Evolutionary conservation across 306 rosid species (phyloP), one percentile per base, ranked within the genome.

Genomic region (Medicago ruthenica): DNA sequence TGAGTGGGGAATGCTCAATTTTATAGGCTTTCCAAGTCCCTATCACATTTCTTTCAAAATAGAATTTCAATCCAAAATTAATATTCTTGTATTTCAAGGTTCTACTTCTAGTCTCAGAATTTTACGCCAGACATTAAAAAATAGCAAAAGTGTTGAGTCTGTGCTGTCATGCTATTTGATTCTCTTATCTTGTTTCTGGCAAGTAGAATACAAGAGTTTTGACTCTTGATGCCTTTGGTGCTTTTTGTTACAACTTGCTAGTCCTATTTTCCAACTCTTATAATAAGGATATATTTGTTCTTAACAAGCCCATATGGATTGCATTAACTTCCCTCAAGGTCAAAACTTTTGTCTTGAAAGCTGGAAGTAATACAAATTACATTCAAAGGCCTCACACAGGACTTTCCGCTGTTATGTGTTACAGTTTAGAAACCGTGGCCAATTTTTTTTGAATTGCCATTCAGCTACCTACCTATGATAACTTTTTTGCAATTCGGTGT

Each of bases 181-280:
- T 61, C 42, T 61, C 17, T 31, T 31, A 41, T 31, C 12, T 3
- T 61, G 67, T 61, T 27, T 61, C 17, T 61, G 67, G 40, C 41
- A 31, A 27, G 31, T 8, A 60, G 66, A 10, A 60, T 27, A 60
- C 66, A 60, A 13, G n/a, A 27, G 20, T 22, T 15, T 61, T 34
- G 66, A 60, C 20, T 60, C 41, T 60, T 60, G 41, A 60, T 15
- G 39, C 39, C 65, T 11, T 12, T 22, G 65, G 37, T 24, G 65
- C 65, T 24, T 34, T 13, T 61, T 61, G 18, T 12, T 59, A 13
- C 17, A 59, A 59, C 40, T 59, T 59, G 65, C n/a, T 24, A 59
- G 54, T 15, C 54, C 54, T 12, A 5, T 59, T 60, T 60, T 27
- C 18, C 10, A 60, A 60, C 10, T 27, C 41, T 57, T 50, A n/a